Evolutionary conservation across 208 protist genomes (phyloP).

Genomic region (Zelonia costaricensis): DNA sequence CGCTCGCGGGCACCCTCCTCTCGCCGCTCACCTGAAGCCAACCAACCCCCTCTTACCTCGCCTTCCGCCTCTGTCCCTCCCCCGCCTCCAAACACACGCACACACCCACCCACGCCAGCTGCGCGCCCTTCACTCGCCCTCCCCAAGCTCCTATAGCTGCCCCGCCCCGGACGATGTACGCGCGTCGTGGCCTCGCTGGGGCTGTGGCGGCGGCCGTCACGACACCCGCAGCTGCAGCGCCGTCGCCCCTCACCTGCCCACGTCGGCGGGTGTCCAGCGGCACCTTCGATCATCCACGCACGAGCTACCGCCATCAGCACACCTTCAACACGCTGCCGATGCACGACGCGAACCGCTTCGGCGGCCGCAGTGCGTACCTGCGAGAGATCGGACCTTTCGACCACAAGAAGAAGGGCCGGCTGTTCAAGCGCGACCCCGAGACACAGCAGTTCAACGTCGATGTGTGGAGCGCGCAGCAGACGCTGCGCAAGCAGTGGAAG

Average conservation of each 20-base stretch:
- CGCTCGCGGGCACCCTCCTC: too few relatives aligned
- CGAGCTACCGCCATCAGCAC: constrained; percentile 69
- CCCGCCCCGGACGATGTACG: too few relatives aligned
- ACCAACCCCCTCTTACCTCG: background rate
- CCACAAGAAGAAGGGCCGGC: constrained; percentile 67
- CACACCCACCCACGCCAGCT: background rate
- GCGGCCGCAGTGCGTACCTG: constrained; percentile 82
- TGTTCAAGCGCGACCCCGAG: constrained; percentile 78
- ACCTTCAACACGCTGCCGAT: constrained; percentile 85
- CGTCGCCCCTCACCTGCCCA: background rate
- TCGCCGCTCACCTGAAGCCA: too few relatives aligned
- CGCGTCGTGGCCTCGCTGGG: background rate
- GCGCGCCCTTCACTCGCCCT: background rate
- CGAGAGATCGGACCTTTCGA: constrained; percentile 83
- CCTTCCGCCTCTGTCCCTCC: background rate
- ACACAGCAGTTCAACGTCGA: constrained; percentile 90
- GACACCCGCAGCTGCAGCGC: background rate
- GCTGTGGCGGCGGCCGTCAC: background rate
- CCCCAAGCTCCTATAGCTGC: too few relatives aligned
- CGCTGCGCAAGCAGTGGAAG: constrained; percentile 89
- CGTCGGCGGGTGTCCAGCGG: constrained; percentile 45
- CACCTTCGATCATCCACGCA: constrained; percentile 74
- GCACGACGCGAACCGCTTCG: constrained; percentile 87
- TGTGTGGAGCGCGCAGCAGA: constrained; percentile 88
- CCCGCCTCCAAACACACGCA: background rate